Evolutionary conservation across 2,329 filamentous ascomycete species (phyloP).

Genomic region (Xylariaceae sp.): DNA sequence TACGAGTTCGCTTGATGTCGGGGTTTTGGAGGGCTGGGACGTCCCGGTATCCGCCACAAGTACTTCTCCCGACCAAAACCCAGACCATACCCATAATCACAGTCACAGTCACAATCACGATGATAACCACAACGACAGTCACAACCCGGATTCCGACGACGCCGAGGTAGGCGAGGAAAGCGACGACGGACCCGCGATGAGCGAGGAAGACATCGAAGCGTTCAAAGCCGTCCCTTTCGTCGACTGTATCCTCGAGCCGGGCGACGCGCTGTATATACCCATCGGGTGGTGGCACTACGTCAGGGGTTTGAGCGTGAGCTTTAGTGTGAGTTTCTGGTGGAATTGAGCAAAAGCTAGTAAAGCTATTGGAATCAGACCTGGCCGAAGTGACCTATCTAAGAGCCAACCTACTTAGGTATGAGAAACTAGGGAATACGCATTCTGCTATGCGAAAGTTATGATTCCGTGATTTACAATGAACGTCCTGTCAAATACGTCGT

Average conservation of each 20-base stretch:
- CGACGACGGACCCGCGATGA: constrained; percentile 12
- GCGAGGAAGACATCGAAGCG: constrained; percentile 46
- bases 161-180: constrained; percentile 25
- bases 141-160: too few species aligned
- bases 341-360: constrained; percentile 50
- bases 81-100: too few species aligned
- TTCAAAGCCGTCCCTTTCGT: constrained; percentile 70
- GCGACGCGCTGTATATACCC: constrained; percentile 88
- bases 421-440: not conserved
- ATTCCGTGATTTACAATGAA: too few species aligned
- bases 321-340: constrained; percentile 99
- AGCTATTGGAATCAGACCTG: not conserved
- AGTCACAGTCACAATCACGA: not conserved
- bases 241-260: constrained; percentile 80
- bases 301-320: constrained; percentile 81
- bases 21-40: constrained; percentile 70
- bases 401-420: too few species aligned
- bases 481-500: too few species aligned
- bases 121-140: too few species aligned
- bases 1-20: constrained; percentile 81
- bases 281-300: constrained; percentile 99
- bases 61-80: too few species aligned
- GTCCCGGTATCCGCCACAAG: too few species aligned
- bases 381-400: not conserved
- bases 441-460: too few species aligned